phyloP scores from a whole-genome alignment of 208 protist species.

The Leishmania martiniquensis region DNA sequence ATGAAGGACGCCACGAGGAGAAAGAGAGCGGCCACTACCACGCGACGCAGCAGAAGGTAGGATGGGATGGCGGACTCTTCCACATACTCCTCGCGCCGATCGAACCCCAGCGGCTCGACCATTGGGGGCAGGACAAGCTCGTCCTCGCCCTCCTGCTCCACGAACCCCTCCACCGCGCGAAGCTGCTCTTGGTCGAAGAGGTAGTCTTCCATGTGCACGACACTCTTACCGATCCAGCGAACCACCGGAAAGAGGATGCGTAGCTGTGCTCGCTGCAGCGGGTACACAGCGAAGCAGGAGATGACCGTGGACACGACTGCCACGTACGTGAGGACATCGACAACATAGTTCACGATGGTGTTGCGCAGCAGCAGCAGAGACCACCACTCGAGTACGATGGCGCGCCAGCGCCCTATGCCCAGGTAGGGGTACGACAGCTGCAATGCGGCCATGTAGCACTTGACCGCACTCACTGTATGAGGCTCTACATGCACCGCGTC shows the following conservation, averaged over 20 bases:
- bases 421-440: slow-evolving; percentile 22
- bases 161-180: slow-evolving; percentile 39
- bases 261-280: slow-evolving; percentile 56
- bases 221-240: slow-evolving; percentile 38
- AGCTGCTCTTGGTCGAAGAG: slow-evolving; percentile 63
- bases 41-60: slow-evolving; percentile 39
- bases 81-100: slow-evolving; percentile 47
- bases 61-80: slow-evolving; percentile 32
- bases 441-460: slow-evolving; percentile 25
- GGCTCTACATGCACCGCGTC: background rate
- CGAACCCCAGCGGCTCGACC: slow-evolving; percentile 34
- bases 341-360: slow-evolving; percentile 11
- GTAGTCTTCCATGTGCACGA: slow-evolving; percentile 65
- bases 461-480: slow-evolving; percentile 22
- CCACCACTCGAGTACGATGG: slow-evolving; percentile 13
- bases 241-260: slow-evolving; percentile 40
- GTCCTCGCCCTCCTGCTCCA: slow-evolving; percentile 33
- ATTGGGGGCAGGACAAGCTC: slow-evolving; percentile 47
- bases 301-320: slow-evolving; percentile 5
- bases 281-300: slow-evolving; percentile 37
- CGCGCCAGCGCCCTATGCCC: slow-evolving; percentile 16
- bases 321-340: background rate
- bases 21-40: slow-evolving; percentile 61
- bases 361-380: slow-evolving; percentile 23
- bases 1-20: slow-evolving; percentile 35